Evolutionary conservation across 805 yeast species (phyloP).

Genomic region (Lachancea waltii): DNA sequence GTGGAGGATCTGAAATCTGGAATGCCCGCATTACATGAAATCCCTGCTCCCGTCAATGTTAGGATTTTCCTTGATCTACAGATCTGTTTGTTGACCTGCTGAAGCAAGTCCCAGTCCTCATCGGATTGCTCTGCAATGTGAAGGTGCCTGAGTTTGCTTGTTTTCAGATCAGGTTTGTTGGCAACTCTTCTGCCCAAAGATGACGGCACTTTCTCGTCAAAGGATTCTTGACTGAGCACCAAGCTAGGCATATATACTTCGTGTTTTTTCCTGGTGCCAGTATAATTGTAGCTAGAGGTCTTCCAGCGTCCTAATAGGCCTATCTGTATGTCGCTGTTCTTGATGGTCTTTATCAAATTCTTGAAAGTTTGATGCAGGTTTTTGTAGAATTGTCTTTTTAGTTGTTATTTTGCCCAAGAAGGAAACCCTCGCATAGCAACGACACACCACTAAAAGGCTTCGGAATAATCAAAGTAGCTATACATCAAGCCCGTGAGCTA

Average conservation of each 20-base stretch:
- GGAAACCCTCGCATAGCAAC: neutral
- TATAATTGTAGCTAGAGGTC: too few relatives aligned
- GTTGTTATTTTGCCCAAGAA: slow-evolving; percentile 3
- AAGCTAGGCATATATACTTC: slow-evolving; percentile 5
- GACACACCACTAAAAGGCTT: neutral
- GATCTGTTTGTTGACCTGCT: slow-evolving; percentile 25
- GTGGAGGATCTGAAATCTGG: slow-evolving; percentile 87
- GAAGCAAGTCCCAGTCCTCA: slow-evolving; percentile 8
- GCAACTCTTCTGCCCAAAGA: slow-evolving; percentile 5
- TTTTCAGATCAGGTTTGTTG: slow-evolving; percentile 3
- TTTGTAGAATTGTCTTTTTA: neutral
- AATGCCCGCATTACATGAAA: slow-evolving; percentile 93
- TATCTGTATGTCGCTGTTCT: too few relatives aligned
- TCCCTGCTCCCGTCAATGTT: slow-evolving; percentile 90
- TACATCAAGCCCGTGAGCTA: too few relatives aligned
- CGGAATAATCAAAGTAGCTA: too few relatives aligned
- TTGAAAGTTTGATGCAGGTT: too few relatives aligned
- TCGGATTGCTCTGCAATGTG: slow-evolving; percentile 1
- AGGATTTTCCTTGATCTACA: slow-evolving; percentile 42
- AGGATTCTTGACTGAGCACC: slow-evolving; percentile 9
- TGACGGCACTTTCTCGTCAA: slow-evolving; percentile 10
- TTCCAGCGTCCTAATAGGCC: too few relatives aligned
- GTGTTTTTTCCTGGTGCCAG: too few relatives aligned
- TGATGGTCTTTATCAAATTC: too few relatives aligned
- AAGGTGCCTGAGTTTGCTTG: slow-evolving; percentile 3